These are phyloP conservation scores for Eutrema heterophyllum DNA, from an alignment of 345 rosid genomes.

Conservation along the genomic window DNA sequence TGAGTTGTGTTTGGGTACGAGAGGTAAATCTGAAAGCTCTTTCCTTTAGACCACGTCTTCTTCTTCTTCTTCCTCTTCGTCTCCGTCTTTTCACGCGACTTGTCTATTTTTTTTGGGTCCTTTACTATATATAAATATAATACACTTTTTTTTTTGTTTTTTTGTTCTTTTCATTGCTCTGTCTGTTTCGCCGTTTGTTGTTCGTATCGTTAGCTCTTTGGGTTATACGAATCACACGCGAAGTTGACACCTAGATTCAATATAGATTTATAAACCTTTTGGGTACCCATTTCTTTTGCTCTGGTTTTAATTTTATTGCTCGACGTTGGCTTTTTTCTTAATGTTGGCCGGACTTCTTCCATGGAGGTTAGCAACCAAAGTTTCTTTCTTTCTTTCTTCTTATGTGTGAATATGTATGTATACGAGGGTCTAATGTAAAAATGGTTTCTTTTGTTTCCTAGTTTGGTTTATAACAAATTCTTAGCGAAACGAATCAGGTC, in stretches of 20 bases:
- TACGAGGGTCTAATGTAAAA: constrained; percentile 11
- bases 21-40: constrained; percentile 27
- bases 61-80: constrained; percentile 13
- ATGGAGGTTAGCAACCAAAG: constrained; percentile 34
- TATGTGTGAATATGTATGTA: background rate
- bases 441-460: background rate
- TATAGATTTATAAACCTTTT: constrained; percentile 21
- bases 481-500: constrained; percentile 4
- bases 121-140: background rate
- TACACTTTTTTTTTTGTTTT: background rate
- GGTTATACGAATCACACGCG: constrained; percentile 10
- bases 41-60: constrained; percentile 10
- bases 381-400: background rate
- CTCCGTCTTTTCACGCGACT: constrained; percentile 22
- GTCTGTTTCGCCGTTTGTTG: constrained; percentile 18
- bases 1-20: background rate
- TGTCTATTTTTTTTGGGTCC: background rate
- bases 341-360: constrained; percentile 35
- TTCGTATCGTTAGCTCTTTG: constrained; percentile 18
- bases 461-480: background rate
- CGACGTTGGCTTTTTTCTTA: constrained; percentile 34
- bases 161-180: constrained; percentile 1
- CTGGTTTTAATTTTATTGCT: constrained; percentile 17
- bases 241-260: constrained; percentile 38
- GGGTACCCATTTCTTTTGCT: background rate